A percentile compares a stretch with the other conserved stretches of the same genome.
Evolutionary conservation across 2,329 filamentous ascomycete genomes (phyloP).

Genomic region (Xylaria sp.): DNA sequence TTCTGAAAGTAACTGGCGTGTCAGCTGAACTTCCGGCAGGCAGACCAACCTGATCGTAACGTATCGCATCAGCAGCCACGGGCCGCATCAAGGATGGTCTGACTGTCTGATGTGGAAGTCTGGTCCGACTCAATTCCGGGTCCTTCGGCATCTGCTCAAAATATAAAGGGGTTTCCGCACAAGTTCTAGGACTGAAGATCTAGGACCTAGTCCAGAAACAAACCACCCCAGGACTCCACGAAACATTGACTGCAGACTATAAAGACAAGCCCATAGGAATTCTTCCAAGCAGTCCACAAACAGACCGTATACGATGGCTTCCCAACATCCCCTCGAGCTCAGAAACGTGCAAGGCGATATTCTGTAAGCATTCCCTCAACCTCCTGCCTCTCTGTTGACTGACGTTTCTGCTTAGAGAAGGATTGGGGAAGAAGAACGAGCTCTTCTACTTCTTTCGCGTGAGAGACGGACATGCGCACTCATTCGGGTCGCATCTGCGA

Average conservation of each 20-base stretch:
- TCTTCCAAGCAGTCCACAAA: neutral
- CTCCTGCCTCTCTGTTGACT: neutral
- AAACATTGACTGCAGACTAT: neutral
- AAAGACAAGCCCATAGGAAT: neutral
- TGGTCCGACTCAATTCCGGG: too few relatives aligned
- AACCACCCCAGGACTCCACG: neutral
- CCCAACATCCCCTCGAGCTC: constrained; percentile 11
- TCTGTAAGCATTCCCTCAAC: constrained; percentile 3
- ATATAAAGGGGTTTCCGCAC: too few relatives aligned
- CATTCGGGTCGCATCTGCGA: constrained; percentile 12
- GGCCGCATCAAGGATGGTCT: too few relatives aligned
- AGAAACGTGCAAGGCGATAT: constrained; percentile 21
- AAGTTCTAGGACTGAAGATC: too few relatives aligned
- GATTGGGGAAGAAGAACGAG: constrained; percentile 19
- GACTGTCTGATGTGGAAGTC: too few relatives aligned
- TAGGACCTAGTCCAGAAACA: neutral
- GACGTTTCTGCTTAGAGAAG: constrained; percentile 9
- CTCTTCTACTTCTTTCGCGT: constrained; percentile 17
- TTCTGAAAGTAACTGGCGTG: too few relatives aligned
- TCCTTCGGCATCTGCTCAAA: too few relatives aligned
- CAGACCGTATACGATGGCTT: constrained; percentile 6
- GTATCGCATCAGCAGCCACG: too few relatives aligned
- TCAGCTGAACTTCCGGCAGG: too few relatives aligned
- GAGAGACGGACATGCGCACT: constrained; percentile 1
- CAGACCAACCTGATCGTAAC: too few relatives aligned